A percentile compares a stretch with the other conserved stretches of the same genome.
Conservation (phyloP, 2,329 filamentous ascomycete genomes). For the Fusarium sp. region DNA sequence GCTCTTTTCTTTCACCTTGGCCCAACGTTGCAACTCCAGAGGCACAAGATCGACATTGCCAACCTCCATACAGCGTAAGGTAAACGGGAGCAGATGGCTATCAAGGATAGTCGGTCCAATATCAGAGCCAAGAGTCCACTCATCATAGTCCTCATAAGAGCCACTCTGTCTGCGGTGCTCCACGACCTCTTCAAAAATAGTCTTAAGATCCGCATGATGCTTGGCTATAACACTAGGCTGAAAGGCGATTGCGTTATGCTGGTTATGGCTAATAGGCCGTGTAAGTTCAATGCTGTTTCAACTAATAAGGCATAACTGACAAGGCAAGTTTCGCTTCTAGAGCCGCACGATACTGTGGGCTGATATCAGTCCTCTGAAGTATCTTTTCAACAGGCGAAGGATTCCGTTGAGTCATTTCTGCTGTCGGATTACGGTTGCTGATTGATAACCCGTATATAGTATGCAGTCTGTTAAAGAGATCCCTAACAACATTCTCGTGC, state of each 20-base stretch:
- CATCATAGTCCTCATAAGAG: background rate
- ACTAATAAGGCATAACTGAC: background rate
- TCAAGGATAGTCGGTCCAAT: slow-evolving; percentile 26
- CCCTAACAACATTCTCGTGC: background rate
- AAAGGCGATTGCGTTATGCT: slow-evolving; percentile 19
- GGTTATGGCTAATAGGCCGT: background rate
- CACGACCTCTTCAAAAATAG: slow-evolving; percentile 11
- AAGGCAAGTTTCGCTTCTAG: slow-evolving; percentile 16
- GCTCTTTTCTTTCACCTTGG: slow-evolving; percentile 12
- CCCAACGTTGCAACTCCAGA: slow-evolving; percentile 17
- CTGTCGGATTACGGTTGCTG: slow-evolving; percentile 17
- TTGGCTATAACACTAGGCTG: slow-evolving; percentile 17
- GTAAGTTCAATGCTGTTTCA: no score
- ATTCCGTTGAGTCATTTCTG: slow-evolving; percentile 14
- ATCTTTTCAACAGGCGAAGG: slow-evolving; percentile 20
- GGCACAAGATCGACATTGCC: slow-evolving; percentile 22
- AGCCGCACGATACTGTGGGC: slow-evolving; percentile 7
- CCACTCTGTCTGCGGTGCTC: slow-evolving; percentile 15
- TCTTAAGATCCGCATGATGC: slow-evolving; percentile 1
- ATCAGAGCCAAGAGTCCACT: slow-evolving; percentile 21
- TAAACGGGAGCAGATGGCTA: slow-evolving; percentile 25
- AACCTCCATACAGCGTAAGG: slow-evolving; percentile 20
- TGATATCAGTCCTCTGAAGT: slow-evolving; percentile 13
- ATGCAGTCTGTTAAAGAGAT: slow-evolving; percentile 19
- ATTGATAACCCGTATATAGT: slow-evolving; percentile 15